Evolutionary conservation across 2,329 filamentous ascomycete genomes (phyloP).

Genomic region (Colletotrichum simmondsii): DNA sequence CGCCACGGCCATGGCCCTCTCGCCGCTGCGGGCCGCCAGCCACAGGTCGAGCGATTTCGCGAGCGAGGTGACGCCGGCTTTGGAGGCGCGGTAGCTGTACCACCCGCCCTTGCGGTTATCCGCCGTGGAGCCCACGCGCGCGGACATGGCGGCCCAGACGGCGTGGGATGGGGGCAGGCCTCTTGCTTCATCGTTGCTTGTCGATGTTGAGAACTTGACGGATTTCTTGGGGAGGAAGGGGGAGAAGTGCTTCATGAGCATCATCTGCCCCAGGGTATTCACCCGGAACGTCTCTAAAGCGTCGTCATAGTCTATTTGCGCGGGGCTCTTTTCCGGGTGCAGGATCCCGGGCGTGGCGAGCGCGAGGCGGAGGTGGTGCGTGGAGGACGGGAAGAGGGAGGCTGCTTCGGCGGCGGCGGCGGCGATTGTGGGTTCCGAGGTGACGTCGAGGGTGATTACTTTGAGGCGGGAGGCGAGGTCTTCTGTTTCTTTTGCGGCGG

Average conservation of each 20-base stretch:
- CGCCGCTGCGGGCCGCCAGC: slow-evolving; percentile 65
- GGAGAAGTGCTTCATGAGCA: slow-evolving; percentile 81
- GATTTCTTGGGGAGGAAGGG: slow-evolving; percentile 73
- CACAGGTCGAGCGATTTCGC: slow-evolving; percentile 78
- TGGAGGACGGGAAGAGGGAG: slow-evolving; percentile 60
- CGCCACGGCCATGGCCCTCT: slow-evolving; percentile 73
- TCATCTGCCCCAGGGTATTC: slow-evolving; percentile 79
- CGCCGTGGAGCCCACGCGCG: slow-evolving; percentile 78
- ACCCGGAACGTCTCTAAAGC: slow-evolving; percentile 77
- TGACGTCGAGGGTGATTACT: slow-evolving; percentile 56
- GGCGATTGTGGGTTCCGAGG: slow-evolving; percentile 71
- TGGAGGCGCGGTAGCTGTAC: slow-evolving; percentile 84
- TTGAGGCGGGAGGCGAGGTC: slow-evolving; percentile 48
- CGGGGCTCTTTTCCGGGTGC: slow-evolving; percentile 76
- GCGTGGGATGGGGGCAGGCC: slow-evolving; percentile 56
- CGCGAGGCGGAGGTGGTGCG: slow-evolving; percentile 73
- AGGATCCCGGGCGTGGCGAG: slow-evolving; percentile 79
- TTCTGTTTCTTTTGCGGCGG: slow-evolving; percentile 27
- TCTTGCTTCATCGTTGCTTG: neutral
- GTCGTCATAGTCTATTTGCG: slow-evolving; percentile 69
- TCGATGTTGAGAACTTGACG: slow-evolving; percentile 44
- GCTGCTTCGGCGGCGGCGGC: slow-evolving; percentile 64
- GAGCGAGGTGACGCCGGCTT: slow-evolving; percentile 78
- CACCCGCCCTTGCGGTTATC: slow-evolving; percentile 82
- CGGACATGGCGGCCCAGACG: slow-evolving; percentile 80